Evolutionary conservation across 306 rosid species (phyloP), one percentile per base, ranked within the genome.

Genomic region (Rubus parviflorus): DNA sequence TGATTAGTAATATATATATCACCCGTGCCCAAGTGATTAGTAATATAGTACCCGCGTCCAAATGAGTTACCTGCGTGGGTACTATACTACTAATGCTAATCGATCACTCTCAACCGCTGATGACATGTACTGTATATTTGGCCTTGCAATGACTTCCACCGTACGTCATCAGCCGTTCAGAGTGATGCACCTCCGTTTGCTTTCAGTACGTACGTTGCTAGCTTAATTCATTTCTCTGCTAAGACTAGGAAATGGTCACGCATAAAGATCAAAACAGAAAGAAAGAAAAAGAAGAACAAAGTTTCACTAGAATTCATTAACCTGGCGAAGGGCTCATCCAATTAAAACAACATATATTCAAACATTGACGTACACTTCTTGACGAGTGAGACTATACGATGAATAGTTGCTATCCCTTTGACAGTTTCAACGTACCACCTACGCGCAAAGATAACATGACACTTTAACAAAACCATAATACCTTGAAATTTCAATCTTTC

Each of bases 391-490:
- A 35, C n/a, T 13, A 60, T 13, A 62, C 2, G 42, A 35, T 15
- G 19, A 14, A 6, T 62, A 1, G 5, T 30, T 13, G 8, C 30
- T 25, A 4, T 17, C 45, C 62, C 61, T 64, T 72, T 37, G 82
- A 86, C 57, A n/a, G 76, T 70, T 57, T 81, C 87, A 82, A 78
- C 72, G 43, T 35, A 14, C 70, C 81, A 42, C n/a, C n/a, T n/a
- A n/a, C 47, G 79, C 83, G 46, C 79, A 46, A 62, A 52, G 14
- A 80, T 72, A n/a, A 35, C 45, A 11, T 48, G 61, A 43, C n/a
- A 14, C 12, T 4, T 5, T 47, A 37, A 64, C 49, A 64, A 20
- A 16, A 20, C 47, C 22, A 6, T 30, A 42, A 30, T 8, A 45
- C 56, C 41, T 46, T 45, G 13, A 25, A 13, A 13, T 22, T n/a